Conservation (phyloP, 2,329 filamentous ascomycete species). For the Chaetoscypha palmicola region DNA sequence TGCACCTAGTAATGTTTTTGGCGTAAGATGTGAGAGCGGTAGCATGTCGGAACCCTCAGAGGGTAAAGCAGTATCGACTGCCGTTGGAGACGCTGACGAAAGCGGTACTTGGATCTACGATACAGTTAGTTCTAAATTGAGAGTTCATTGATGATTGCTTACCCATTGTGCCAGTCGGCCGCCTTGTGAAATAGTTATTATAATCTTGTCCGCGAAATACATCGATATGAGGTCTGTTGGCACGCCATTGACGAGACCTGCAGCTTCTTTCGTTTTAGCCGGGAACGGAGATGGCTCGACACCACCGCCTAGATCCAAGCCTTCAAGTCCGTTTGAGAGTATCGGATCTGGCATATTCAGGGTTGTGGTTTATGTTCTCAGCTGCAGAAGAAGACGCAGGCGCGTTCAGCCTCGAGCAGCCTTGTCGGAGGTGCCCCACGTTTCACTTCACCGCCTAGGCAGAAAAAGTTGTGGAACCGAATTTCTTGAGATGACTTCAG, state of each 20-base stretch:
- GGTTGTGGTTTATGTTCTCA: slow-evolving; percentile 1
- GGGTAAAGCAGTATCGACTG: slow-evolving; percentile 45
- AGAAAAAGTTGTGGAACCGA: slow-evolving; percentile 4
- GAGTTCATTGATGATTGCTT: slow-evolving; percentile 24
- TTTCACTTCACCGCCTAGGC: background rate
- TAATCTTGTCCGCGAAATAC: slow-evolving; percentile 81
- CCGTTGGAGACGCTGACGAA: slow-evolving; percentile 56
- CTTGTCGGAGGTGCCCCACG: background rate
- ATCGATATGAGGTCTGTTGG: slow-evolving; percentile 66
- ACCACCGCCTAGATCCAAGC: slow-evolving; percentile 10
- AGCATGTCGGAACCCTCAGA: slow-evolving; percentile 40
- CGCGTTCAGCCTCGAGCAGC: slow-evolving; percentile 11
- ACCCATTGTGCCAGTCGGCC: slow-evolving; percentile 91
- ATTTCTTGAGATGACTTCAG: too few relatives aligned
- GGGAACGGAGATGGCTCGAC: slow-evolving; percentile 25
- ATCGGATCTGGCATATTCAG: slow-evolving; percentile 14
- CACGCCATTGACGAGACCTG: slow-evolving; percentile 58
- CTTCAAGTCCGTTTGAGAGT: slow-evolving; percentile 11
- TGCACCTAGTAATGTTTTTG: slow-evolving; percentile 79
- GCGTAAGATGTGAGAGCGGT: slow-evolving; percentile 74
- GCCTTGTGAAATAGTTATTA: slow-evolving; percentile 81
- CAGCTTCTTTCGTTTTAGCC: slow-evolving; percentile 31
- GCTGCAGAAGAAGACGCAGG: background rate
- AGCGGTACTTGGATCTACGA: slow-evolving; percentile 70
- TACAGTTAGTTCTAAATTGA: background rate